These are phyloP conservation scores for Phytophthora palmivora DNA, from an alignment of 352 stramenopile genomes.

Conservation along the genomic window DNA sequence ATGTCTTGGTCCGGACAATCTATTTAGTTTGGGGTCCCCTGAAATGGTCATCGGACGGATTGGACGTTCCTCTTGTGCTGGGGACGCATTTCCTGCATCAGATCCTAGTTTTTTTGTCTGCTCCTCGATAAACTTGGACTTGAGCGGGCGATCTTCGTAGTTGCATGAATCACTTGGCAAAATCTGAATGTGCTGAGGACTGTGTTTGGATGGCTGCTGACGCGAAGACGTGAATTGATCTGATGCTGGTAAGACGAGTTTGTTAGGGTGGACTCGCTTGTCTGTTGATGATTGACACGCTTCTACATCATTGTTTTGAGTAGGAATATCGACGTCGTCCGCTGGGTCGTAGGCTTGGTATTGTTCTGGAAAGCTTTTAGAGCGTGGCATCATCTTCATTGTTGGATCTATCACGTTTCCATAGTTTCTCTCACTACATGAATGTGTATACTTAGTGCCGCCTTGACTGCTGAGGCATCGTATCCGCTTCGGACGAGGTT, in stretches of 20 bases:
- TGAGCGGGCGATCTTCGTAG: slow-evolving; percentile 44
- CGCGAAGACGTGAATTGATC: slow-evolving; percentile 13
- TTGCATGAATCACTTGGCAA: slow-evolving; percentile 41
- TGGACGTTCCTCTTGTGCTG: slow-evolving; percentile 46
- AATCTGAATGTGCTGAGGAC: slow-evolving; percentile 54
- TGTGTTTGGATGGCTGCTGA: slow-evolving; percentile 28
- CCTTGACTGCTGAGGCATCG: slow-evolving; percentile 19
- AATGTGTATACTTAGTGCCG: neutral
- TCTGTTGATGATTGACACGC: slow-evolving; percentile 8
- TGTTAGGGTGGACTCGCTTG: slow-evolving; percentile 16
- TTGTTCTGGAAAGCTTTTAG: slow-evolving; percentile 29
- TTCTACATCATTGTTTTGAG: slow-evolving; percentile 7
- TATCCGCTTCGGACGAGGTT: slow-evolving; percentile 50
- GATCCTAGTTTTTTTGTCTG: slow-evolving; percentile 17
- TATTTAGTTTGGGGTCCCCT: slow-evolving; percentile 7
- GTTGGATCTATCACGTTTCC: neutral
- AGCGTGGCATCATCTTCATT: slow-evolving; percentile 7
- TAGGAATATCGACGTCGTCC: slow-evolving; percentile 12
- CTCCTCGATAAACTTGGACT: slow-evolving; percentile 40
- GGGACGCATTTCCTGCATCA: neutral
- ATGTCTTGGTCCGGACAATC: slow-evolving; percentile 12
- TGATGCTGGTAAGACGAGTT: neutral
- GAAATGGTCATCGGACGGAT: slow-evolving; percentile 40
- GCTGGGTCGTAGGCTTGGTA: neutral
- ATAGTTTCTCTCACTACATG: neutral